phyloP scores from a whole-genome alignment of 202 grass and related monocot genomes.

The Saccharum hybrid region DNA sequence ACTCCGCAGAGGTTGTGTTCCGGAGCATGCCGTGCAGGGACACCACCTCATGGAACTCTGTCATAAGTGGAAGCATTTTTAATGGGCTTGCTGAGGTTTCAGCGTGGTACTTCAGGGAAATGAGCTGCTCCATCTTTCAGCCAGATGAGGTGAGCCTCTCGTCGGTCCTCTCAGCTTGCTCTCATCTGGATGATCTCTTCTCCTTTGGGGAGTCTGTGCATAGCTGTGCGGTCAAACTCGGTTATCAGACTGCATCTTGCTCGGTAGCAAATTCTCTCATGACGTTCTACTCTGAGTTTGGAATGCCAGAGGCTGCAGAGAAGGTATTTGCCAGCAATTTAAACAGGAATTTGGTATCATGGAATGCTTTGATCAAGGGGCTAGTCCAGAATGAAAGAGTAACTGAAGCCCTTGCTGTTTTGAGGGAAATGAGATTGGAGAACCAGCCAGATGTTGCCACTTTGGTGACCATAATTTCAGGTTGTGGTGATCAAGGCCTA shows the following conservation, averaged over 20 bases:
- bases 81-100: conserved; percentile 48
- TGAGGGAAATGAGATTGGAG: conserved; percentile 57
- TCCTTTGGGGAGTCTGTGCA: conserved; percentile 68
- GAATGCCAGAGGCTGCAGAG: conserved; percentile 45
- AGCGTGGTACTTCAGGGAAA: conserved; percentile 68
- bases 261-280: conserved; percentile 65
- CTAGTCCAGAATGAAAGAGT: conserved; percentile 53
- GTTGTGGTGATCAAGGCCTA: conserved; percentile 59
- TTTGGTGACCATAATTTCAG: conserved; percentile 61
- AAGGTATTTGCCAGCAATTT: conserved; percentile 49
- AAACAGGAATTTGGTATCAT: conserved; percentile 68
- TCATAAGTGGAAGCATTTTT: conserved; percentile 62
- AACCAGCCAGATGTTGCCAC: conserved; percentile 59
- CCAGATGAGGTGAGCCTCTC: conserved; percentile 71
- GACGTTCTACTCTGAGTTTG: conserved; percentile 65
- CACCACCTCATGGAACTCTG: conserved; percentile 72
- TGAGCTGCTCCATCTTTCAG: conserved; percentile 37
- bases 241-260: conserved; percentile 49
- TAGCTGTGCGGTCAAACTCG: conserved; percentile 54
- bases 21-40: conserved; percentile 61
- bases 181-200: conserved; percentile 29
- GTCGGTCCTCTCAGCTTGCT: conserved; percentile 53
- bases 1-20: conserved; percentile 60
- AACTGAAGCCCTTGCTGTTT: conserved; percentile 45
- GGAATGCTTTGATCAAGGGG: conserved; percentile 84